phyloP scores from a whole-genome alignment of 2,329 filamentous ascomycete genomes.

The Malbranchea zuffiana region DNA sequence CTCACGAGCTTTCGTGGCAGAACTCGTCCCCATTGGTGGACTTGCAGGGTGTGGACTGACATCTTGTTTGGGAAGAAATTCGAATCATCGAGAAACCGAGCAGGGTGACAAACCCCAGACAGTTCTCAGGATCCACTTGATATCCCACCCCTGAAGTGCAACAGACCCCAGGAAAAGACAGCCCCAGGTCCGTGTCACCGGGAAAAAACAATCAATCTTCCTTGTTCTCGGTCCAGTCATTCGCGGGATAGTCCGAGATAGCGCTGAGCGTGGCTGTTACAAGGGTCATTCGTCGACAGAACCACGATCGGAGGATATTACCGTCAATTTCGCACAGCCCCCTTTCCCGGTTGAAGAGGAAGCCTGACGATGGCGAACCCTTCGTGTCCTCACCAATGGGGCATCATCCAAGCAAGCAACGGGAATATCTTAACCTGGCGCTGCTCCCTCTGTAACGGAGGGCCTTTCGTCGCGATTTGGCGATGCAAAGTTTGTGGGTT shows the following conservation, averaged over 20 bases:
- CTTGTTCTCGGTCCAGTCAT: conserved; percentile 1
- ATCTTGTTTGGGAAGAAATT: too few relatives aligned
- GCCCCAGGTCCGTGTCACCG: conserved; percentile 2
- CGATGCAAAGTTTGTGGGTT: conserved; percentile 34
- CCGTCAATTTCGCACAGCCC: neutral
- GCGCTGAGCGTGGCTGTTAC: neutral
- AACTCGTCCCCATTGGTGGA: too few relatives aligned
- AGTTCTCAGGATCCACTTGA: too few relatives aligned
- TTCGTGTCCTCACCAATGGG: conserved; percentile 13
- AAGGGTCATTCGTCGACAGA: neutral
- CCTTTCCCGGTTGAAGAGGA: neutral
- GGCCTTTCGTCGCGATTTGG: conserved; percentile 34
- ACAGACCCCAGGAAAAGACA: too few relatives aligned
- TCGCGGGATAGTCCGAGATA: neutral
- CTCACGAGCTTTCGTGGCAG: too few relatives aligned
- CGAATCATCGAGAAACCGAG: too few relatives aligned
- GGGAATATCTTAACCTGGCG: conserved; percentile 35
- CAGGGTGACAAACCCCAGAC: too few relatives aligned
- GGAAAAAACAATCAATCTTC: conserved; percentile 1
- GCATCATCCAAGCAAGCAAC: conserved; percentile 32
- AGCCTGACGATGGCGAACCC: conserved; percentile 12
- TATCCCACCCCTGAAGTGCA: too few relatives aligned
- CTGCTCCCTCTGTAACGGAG: conserved; percentile 34
- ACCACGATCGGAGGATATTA: neutral
- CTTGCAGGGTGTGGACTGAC: too few relatives aligned